Percentiles rank a stretch among this genome's conserved stretches.
Evolutionary conservation across 192 early-diverging fungal species (phyloP).

Genomic region (Haplosporangium gracile): DNA sequence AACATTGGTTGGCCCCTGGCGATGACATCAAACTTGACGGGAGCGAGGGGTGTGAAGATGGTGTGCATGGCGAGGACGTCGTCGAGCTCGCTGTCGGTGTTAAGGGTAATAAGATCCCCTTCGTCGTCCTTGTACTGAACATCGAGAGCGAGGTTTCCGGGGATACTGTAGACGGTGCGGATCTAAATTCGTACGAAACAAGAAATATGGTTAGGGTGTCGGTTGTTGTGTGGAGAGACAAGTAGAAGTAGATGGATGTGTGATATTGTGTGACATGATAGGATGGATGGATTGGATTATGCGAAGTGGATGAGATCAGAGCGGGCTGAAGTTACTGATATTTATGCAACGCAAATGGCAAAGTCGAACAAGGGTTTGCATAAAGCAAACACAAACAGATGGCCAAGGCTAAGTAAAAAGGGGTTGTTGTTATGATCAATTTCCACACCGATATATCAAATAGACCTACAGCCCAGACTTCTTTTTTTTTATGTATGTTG

Average conservation of each 20-base stretch:
- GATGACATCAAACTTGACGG: constrained; percentile 42
- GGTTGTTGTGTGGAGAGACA: background rate
- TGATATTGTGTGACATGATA: background rate
- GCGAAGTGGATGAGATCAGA: background rate
- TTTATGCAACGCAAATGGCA: background rate
- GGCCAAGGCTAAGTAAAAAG: too few relatives aligned
- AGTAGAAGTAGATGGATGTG: background rate
- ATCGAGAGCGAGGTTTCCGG: constrained; percentile 16
- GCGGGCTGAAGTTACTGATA: background rate
- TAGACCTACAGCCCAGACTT: too few relatives aligned
- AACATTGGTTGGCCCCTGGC: background rate
- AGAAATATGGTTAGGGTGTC: background rate
- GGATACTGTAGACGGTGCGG: constrained; percentile 33
- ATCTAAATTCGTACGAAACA: constrained; percentile 23
- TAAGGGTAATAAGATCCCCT: constrained; percentile 45
- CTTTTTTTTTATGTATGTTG: background rate
- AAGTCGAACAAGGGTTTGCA: too few relatives aligned
- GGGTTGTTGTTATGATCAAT: too few relatives aligned
- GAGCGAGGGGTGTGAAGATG: constrained; percentile 20
- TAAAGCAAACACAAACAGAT: too few relatives aligned
- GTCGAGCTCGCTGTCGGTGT: constrained; percentile 44
- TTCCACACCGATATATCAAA: too few relatives aligned
- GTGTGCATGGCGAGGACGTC: constrained; percentile 49
- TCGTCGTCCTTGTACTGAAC: constrained; percentile 46
- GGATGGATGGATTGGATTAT: constrained; percentile 8